Percentiles rank a stretch among this genome's conserved stretches.
These are phyloP conservation scores for Hymenoscyphus linearis DNA, from an alignment of 2,329 filamentous ascomycete species.

Conservation along the genomic window DNA sequence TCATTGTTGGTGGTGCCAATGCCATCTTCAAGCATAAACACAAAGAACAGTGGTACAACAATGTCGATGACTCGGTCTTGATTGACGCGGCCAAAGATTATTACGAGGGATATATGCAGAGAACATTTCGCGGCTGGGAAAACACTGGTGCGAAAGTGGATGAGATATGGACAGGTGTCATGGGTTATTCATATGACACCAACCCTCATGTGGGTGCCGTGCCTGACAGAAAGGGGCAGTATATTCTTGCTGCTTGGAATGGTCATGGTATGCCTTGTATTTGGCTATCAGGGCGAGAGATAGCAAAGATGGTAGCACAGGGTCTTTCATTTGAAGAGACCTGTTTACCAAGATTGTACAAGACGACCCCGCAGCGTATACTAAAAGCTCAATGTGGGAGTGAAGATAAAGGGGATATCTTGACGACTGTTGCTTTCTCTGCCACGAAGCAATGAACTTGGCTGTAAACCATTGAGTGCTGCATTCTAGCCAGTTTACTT, in stretches of 20 bases:
- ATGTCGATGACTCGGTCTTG: constrained; percentile 40
- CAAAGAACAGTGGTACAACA: constrained; percentile 40
- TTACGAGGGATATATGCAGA: constrained; percentile 45
- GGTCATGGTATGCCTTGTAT: constrained; percentile 45
- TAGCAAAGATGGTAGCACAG: constrained; percentile 1
- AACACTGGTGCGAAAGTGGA: constrained; percentile 35
- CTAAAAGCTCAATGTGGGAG: neutral
- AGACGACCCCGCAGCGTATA: constrained; percentile 3
- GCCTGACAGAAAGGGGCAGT: constrained; percentile 37
- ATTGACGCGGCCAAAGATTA: constrained; percentile 39
- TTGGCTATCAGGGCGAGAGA: neutral
- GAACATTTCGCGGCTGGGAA: constrained; percentile 45
- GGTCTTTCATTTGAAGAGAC: constrained; percentile 1
- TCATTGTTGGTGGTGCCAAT: constrained; percentile 38
- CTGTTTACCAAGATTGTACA: constrained; percentile 4
- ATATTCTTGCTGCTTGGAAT: constrained; percentile 44
- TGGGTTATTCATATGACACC: constrained; percentile 39
- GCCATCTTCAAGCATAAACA: constrained; percentile 26
- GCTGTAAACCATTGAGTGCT: neutral
- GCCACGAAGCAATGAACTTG: neutral
- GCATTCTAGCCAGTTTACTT: neutral
- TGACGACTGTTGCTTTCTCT: neutral
- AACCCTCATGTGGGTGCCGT: constrained; percentile 41
- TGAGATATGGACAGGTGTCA: constrained; percentile 29
- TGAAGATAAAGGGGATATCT: neutral